Base-by-base conservation (phyloP, 2,329 filamentous ascomycete genomes). In the Talaromyces atroroseus region DNA sequence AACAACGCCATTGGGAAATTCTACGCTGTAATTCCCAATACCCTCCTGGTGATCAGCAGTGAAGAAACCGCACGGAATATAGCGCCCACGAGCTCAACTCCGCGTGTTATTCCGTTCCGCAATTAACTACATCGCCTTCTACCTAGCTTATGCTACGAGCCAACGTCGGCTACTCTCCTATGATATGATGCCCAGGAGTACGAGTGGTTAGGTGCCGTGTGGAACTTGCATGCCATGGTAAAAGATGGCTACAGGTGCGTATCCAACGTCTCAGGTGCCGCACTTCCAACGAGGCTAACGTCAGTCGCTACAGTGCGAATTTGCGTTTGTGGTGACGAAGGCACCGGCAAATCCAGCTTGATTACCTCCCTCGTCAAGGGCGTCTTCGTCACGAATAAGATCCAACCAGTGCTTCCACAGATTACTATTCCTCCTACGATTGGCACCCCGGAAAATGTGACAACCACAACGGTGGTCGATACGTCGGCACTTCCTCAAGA, bases 311-410 rank as follows among this genome's bases (percentile, higher is more conserved):
- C 69, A 83, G 92, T 97, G 59, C 89, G 94, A 62, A 92, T 97
- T 68, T 96, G 91, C 73, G 90, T 97, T 58, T 96, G 92, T 77
- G 94, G 94, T 68, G 94, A 99, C 73, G 92, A 97, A 76, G 89
- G 89, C 65, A 91, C 89, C n/a, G 91, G 91, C 66, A 96, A 96
- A 76, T 94, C 89, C 59, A 94, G 89, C 72, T 81, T 96, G 71
- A 95, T 96, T 69, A 94, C 92, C 56, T 95, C 91, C 57, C 85
- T 99, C 40, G 92, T 99, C 71, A 97, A 97, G 71, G 92, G 96
- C 71, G 89, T 92, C 72, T 99, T 97, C 73, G 89, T 97, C 66
- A 90, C 88, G 62, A 90, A 89, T 75, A 96, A 95, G 77, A 96
- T 99, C 68, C 92, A 96, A 71, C 83, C 92, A 14, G 88, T 97